A percentile compares a stretch with the other conserved stretches of the same genome.
Evolutionary conservation across 352 stramenopile genomes (phyloP).

Genomic region (Phytophthora cajani): DNA sequence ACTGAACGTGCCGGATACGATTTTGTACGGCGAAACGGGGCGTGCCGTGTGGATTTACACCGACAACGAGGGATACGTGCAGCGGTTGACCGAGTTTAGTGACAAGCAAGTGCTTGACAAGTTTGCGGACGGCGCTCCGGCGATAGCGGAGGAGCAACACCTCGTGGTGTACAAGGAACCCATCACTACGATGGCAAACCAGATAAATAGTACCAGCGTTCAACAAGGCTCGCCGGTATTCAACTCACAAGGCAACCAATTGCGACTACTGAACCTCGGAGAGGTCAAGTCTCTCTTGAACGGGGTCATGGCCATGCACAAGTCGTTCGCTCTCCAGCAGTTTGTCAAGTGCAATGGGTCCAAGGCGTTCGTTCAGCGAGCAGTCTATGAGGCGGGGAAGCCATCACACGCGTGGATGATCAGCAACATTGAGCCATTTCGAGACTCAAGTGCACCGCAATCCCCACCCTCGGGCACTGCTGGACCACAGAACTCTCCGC

Average conservation of each 20-base stretch:
- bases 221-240: constrained; percentile 29
- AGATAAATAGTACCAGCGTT: constrained; percentile 1
- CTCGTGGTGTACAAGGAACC: constrained; percentile 82
- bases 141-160: constrained; percentile 43
- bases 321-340: constrained; percentile 76
- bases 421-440: constrained; percentile 67
- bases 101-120: constrained; percentile 82
- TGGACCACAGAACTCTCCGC: constrained; percentile 17
- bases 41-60: constrained; percentile 78
- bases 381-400: constrained; percentile 69
- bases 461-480: constrained; percentile 16
- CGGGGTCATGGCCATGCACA: constrained; percentile 63
- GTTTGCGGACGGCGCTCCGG: constrained; percentile 41
- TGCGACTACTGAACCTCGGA: constrained; percentile 64
- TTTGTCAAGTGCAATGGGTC: constrained; percentile 77
- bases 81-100: constrained; percentile 65
- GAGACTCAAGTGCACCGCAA: constrained; percentile 27
- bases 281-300: constrained; percentile 79
- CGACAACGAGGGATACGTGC: constrained; percentile 71
- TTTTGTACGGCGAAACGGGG: constrained; percentile 81
- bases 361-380: constrained; percentile 75
- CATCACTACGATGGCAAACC: constrained; percentile 26
- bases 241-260: constrained; percentile 61
- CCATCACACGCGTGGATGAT: constrained; percentile 82
- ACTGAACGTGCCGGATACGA: constrained; percentile 80